Conservation (phyloP, 495 filamentous ascomycete species). For the Xylaria venustula region DNA sequence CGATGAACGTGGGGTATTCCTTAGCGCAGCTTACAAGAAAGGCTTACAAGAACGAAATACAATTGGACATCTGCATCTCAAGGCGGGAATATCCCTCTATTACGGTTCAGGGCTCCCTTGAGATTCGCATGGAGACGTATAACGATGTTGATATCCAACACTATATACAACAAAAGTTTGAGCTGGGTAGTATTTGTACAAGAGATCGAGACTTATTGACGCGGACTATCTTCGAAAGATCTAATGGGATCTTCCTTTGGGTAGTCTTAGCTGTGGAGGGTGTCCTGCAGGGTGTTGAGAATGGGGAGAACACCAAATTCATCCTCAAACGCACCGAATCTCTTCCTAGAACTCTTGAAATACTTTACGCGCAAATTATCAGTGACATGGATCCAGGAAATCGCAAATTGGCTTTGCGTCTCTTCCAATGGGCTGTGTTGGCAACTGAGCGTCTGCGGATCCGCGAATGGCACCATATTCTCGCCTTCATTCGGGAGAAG, state of each 20-base stretch:
- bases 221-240: conserved; percentile 14
- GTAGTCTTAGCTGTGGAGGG: conserved; percentile 23
- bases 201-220: background rate
- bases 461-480: conserved; percentile 13
- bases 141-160: conserved; percentile 22
- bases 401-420: background rate
- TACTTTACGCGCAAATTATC: conserved; percentile 10
- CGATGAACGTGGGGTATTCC: background rate
- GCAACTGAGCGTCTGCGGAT: conserved; percentile 3
- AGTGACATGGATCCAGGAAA: background rate
- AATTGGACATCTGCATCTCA: conserved; percentile 22
- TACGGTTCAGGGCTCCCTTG: conserved; percentile 10
- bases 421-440: conserved; percentile 17
- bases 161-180: conserved; percentile 16
- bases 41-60: background rate
- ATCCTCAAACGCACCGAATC: conserved; percentile 3
- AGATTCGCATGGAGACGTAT: conserved; percentile 17
- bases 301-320: conserved; percentile 7
- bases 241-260: conserved; percentile 27
- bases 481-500: conserved; percentile 6
- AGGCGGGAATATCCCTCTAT: conserved; percentile 30
- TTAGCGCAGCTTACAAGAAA: conserved; percentile 5
- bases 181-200: background rate
- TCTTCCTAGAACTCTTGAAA: conserved; percentile 9
- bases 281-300: conserved; percentile 16